A percentile compares a stretch with the other conserved stretches of the same genome.
phyloP scores from a whole-genome alignment of 768 basidiomycete species.

The Boletus bicolor region DNA sequence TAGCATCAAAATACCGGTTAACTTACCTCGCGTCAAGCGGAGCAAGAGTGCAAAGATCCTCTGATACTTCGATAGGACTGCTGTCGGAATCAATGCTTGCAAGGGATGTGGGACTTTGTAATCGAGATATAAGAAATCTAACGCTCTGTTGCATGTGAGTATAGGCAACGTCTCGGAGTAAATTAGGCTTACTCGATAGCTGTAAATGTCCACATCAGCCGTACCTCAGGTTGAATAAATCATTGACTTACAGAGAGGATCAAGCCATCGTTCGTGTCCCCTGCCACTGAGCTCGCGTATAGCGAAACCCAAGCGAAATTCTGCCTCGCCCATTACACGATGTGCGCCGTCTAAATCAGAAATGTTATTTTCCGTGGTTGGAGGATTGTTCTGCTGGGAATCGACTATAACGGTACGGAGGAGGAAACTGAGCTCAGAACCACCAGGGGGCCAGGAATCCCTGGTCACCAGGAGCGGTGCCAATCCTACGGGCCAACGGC shows the following conservation, averaged over 20 bases:
- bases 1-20: neutral
- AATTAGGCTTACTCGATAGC: constrained; percentile 21
- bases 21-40: constrained; percentile 71
- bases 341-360: constrained; percentile 35
- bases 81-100: constrained; percentile 65
- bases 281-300: constrained; percentile 69
- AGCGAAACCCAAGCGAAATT: constrained; percentile 78
- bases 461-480: constrained; percentile 69
- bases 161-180: neutral
- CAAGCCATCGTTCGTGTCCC: constrained; percentile 72
- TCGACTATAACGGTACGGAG: constrained; percentile 84
- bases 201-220: constrained; percentile 9
- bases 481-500: constrained; percentile 66
- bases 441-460: constrained; percentile 84
- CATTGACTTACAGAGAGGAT: constrained; percentile 69
- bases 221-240: neutral
- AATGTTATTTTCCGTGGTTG: constrained; percentile 18
- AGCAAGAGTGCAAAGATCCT: constrained; percentile 78
- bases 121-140: constrained; percentile 88
- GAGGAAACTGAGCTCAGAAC: constrained; percentile 79
- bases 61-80: constrained; percentile 81
- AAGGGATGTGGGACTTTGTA: constrained; percentile 86
- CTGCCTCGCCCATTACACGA: constrained; percentile 55
- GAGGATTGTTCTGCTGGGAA: constrained; percentile 47
- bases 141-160: constrained; percentile 49